Percentiles rank a stretch among this genome's conserved stretches.
These are phyloP conservation scores for Umbelopsis ramanniana DNA, from an alignment of 192 early-diverging fungal genomes.

Conservation along the genomic window DNA sequence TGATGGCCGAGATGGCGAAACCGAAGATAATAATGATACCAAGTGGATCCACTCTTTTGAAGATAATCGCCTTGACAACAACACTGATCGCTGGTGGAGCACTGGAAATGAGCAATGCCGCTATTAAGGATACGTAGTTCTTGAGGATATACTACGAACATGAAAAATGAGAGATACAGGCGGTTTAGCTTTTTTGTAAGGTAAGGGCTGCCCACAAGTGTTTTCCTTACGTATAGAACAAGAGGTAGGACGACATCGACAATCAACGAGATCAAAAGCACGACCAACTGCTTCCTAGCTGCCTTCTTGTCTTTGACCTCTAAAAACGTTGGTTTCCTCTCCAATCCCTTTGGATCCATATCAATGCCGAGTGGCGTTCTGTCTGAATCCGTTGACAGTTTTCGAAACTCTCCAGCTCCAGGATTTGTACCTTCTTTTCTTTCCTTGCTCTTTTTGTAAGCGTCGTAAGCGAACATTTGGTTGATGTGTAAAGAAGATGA, in stretches of 20 bases:
- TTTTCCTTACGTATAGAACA: neutral
- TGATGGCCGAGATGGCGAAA: slow-evolving; percentile 35
- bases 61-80: slow-evolving; percentile 26
- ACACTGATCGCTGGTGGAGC: slow-evolving; percentile 35
- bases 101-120: slow-evolving; percentile 41
- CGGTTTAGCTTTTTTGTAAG: neutral
- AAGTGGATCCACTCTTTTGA: slow-evolving; percentile 27
- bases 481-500: neutral
- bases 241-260: slow-evolving; percentile 16
- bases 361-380: neutral
- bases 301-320: neutral
- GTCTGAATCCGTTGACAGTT: neutral
- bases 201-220: too few species aligned
- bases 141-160: slow-evolving; percentile 28
- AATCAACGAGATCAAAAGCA: neutral
- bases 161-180: neutral
- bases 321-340: neutral
- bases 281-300: neutral
- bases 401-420: neutral
- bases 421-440: neutral
- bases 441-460: neutral
- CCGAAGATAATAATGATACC: slow-evolving; percentile 37
- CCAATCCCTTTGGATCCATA: neutral
- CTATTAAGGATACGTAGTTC: slow-evolving; percentile 23
- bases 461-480: neutral